Conservation (phyloP, 352 stramenopile genomes). For the Phytophthora sansomeana region DNA sequence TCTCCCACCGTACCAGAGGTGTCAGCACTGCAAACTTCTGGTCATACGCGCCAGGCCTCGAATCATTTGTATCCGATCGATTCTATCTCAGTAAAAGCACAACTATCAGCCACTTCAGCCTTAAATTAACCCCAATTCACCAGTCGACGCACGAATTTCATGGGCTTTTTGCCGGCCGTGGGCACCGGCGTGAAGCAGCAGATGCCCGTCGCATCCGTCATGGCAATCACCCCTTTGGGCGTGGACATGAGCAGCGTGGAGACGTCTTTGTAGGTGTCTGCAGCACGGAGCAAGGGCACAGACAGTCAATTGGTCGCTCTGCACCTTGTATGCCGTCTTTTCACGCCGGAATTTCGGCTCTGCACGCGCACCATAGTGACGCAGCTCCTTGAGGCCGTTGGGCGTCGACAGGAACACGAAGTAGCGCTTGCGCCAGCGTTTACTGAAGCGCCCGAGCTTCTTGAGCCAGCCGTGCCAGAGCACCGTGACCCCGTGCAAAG, state of each 20-base stretch:
- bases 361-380: conserved; percentile 62
- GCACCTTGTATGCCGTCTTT: neutral
- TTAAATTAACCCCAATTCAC: conserved; percentile 1
- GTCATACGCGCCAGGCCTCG: conserved; percentile 59
- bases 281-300: neutral
- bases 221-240: conserved; percentile 75
- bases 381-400: conserved; percentile 78
- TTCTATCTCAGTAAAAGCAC: conserved; percentile 43
- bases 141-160: conserved; percentile 62
- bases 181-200: conserved; percentile 73
- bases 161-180: conserved; percentile 50
- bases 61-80: conserved; percentile 63
- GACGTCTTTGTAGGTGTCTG: conserved; percentile 68
- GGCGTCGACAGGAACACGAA: conserved; percentile 79
- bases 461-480: conserved; percentile 89
- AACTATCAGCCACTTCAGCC: conserved; percentile 3
- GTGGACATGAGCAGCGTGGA: conserved; percentile 64
- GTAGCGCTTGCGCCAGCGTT: conserved; percentile 80
- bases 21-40: conserved; percentile 84
- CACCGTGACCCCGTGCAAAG: conserved; percentile 64
- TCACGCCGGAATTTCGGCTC: neutral
- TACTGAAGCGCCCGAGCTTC: conserved; percentile 86
- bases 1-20: conserved; percentile 50
- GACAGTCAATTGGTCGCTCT: neutral
- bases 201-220: conserved; percentile 78